A percentile compares a stretch with the other conserved stretches of the same genome.
Conservation (phyloP, 2,329 filamentous ascomycete species). For the Dactylellina leptospora region DNA sequence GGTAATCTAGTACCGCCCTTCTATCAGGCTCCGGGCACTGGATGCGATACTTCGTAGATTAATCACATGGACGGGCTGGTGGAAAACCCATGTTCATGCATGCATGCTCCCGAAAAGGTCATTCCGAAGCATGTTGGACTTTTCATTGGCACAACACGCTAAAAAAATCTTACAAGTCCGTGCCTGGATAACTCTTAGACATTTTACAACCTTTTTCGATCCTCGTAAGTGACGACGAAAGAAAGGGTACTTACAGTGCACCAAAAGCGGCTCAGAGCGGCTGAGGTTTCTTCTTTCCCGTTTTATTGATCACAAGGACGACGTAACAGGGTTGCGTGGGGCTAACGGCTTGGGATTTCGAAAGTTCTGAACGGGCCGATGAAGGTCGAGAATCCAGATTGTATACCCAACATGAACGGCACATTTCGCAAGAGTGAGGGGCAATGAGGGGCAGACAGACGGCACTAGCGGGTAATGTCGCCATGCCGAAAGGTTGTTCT, state of each 20-base stretch:
- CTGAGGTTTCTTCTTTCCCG: slow-evolving; percentile 13
- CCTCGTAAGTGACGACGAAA: no score
- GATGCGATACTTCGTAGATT: no score
- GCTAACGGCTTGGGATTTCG: neutral
- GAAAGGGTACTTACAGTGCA: no score
- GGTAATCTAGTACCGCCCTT: no score
- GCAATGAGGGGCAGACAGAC: neutral
- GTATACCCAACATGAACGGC: neutral
- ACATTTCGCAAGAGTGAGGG: slow-evolving; percentile 10
- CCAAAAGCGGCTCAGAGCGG: slow-evolving; percentile 39
- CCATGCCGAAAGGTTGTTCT: slow-evolving; percentile 15
- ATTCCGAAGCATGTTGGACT: slow-evolving; percentile 35
- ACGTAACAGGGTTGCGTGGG: slow-evolving; percentile 24
- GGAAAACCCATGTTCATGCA: slow-evolving; percentile 16
- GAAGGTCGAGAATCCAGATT: neutral
- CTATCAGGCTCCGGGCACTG: neutral
- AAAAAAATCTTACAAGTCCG: no score
- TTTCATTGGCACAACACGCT: slow-evolving; percentile 36
- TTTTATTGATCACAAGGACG: slow-evolving; percentile 37
- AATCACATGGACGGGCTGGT: slow-evolving; percentile 21
- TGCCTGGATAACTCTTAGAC: no score
- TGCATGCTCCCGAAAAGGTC: slow-evolving; percentile 8
- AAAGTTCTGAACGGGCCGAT: no score
- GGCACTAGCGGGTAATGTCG: slow-evolving; percentile 17
- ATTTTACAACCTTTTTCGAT: no score